Percentiles rank a stretch among this genome's conserved stretches.
phyloP scores from a whole-genome alignment of 441 rosid species.

The Adansonia rubrostipa region DNA sequence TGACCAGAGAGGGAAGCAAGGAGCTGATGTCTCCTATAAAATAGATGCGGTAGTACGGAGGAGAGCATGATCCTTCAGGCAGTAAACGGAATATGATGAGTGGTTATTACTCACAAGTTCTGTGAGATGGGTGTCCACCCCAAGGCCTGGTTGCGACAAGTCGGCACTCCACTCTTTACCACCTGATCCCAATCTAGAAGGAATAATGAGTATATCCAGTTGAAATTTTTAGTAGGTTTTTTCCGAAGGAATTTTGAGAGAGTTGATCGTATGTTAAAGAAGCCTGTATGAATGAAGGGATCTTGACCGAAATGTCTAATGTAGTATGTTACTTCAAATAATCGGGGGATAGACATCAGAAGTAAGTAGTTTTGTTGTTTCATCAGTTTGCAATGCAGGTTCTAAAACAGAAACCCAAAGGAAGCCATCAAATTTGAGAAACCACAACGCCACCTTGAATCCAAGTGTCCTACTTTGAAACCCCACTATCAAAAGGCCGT shows the following conservation, averaged over 20 bases:
- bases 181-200: constrained; percentile 47
- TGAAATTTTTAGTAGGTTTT: neutral
- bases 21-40: constrained; percentile 19
- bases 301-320: too few relatives aligned
- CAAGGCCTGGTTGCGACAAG: constrained; percentile 45
- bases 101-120: constrained; percentile 31
- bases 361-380: neutral
- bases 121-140: constrained; percentile 52
- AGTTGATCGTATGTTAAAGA: too few relatives aligned
- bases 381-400: neutral
- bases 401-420: neutral
- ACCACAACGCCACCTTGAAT: constrained; percentile 16
- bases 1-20: neutral
- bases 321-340: too few relatives aligned
- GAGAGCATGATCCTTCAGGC: constrained; percentile 40
- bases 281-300: too few relatives aligned
- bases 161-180: constrained; percentile 38
- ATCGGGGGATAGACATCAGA: neutral
- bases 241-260: too few relatives aligned
- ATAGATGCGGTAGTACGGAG: rapidly evolving
- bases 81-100: constrained; percentile 53
- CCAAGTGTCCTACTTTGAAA: neutral
- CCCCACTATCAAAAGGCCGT: too few relatives aligned
- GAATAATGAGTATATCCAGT: neutral
- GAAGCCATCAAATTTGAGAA: neutral